Percentiles rank a stretch among this genome's conserved stretches.
These are phyloP conservation scores for Solanum phureja DNA, from an alignment of 257 asterid genomes.

Conservation along the genomic window DNA sequence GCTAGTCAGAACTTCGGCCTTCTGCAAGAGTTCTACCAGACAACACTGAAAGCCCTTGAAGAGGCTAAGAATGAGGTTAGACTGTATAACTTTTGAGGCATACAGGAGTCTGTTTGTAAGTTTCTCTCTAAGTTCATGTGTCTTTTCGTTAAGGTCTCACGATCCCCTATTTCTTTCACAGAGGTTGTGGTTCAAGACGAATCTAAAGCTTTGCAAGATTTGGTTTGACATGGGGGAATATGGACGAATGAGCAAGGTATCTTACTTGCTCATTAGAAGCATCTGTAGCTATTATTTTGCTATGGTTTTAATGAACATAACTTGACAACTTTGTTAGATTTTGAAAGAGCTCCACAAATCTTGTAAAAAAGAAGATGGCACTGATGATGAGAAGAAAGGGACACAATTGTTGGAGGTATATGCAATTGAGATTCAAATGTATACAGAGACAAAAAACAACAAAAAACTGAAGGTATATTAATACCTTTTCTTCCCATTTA, in stretches of 20 bases:
- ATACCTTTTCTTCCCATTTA: background rate
- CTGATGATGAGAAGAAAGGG: slow-evolving; percentile 97
- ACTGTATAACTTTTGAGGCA: background rate
- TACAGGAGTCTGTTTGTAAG: background rate
- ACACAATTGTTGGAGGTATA: slow-evolving; percentile 92
- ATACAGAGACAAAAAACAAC: slow-evolving; percentile 95
- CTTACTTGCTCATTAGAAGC: background rate
- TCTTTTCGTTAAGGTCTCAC: background rate
- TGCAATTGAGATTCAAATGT: slow-evolving; percentile 98
- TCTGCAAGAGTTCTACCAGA: slow-evolving; percentile 85
- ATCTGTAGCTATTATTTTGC: background rate
- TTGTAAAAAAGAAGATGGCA: slow-evolving; percentile 93
- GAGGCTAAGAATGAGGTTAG: slow-evolving; percentile 96
- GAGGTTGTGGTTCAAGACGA: slow-evolving; percentile 98
- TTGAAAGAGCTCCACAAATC: slow-evolving; percentile 95
- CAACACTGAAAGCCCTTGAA: slow-evolving; percentile 88
- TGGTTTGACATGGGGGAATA: slow-evolving; percentile 97
- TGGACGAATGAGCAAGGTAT: slow-evolving; percentile 90
- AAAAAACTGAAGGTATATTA: slow-evolving; percentile 60
- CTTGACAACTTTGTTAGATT: slow-evolving; percentile 34
- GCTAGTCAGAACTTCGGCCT: slow-evolving; percentile 84
- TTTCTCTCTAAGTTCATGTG: background rate
- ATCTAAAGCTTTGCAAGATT: slow-evolving; percentile 89
- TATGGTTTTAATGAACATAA: background rate
- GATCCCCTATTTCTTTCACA: slow-evolving; percentile 7